Base-by-base conservation (phyloP, 108 stramenopile species). In the Fragilariopsis cylindrus region DNA sequence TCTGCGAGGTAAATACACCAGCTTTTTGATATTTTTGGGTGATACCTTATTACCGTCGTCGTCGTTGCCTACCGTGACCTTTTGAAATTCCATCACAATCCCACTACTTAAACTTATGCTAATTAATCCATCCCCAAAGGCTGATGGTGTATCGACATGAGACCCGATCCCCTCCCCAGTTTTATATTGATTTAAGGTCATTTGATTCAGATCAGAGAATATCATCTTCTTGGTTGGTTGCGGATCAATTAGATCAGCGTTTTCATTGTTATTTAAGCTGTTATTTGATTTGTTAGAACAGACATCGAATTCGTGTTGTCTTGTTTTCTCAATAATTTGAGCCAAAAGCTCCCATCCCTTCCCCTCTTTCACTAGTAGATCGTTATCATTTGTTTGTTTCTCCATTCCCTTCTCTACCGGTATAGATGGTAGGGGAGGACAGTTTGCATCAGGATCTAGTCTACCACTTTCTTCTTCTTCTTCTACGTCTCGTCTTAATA, bases 81-180 rank as follows among this genome's bases (percentile, higher is more conserved):
- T 80, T 19, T 88, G 84, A 71, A 96, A 96, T 66, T 96, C 93
- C 95, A 96, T 96, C 47, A 94, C 93, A 41, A 88, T 89, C 3
- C 93, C 92, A 49, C 86, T 70, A 66, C 87, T 83, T 12, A 94
- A 74, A 8, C 89, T 90, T 64, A 94, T 77, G 60, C 90, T 90
- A 3, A 94, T 87, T 43, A 96, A 56, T 2, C 91, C 92, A 72
- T 96, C 95, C 47, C 82, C 92, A 81, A 96, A 96, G 2, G 92
- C 95, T 56, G 89, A 86, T 45, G 80, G 82, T 12, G 95, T 94
- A 66, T 96, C 95, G 11, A 96, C 81, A 55, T 96, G 95, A 8
- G 90, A 91, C 15, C 95, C 95, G 76, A 96, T 96, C 16, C 95
- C 95, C 72, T 91, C 85, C 30, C 92, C 92, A 42, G 91, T 90